Evolutionary conservation across 371 early-diverging fungal species (phyloP).

Genomic region (Apophysomyces ossiformis): DNA sequence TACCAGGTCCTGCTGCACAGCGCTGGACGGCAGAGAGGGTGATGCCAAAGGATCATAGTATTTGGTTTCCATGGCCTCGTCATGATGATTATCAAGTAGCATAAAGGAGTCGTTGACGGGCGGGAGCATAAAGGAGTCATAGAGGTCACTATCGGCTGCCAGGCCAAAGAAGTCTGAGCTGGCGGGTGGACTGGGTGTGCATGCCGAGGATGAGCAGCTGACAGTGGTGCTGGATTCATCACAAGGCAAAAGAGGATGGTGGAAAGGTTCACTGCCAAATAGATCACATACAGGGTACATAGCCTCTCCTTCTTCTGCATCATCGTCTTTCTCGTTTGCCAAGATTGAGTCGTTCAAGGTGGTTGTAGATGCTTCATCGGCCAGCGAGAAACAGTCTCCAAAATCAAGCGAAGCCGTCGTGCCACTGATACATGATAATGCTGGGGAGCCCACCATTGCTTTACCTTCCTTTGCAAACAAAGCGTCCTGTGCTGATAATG

Average conservation of each 20-base stretch:
- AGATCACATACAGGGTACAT: conserved; percentile 17
- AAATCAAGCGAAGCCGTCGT: conserved; percentile 44
- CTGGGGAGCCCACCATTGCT: conserved; percentile 17
- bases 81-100: conserved; percentile 11
- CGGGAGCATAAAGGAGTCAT: conserved; percentile 47
- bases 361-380: conserved; percentile 31
- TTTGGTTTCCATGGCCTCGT: conserved; percentile 14
- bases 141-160: conserved; percentile 23
- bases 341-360: conserved; percentile 6
- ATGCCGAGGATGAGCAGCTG: conserved; percentile 26
- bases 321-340: conserved; percentile 1
- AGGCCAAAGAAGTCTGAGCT: conserved; percentile 27
- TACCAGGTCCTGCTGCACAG: conserved; percentile 29
- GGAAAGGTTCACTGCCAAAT: conserved; percentile 11
- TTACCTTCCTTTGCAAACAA: conserved; percentile 28
- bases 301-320: conserved; percentile 5
- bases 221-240: conserved; percentile 28
- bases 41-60: conserved; percentile 21
- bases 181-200: conserved; percentile 40
- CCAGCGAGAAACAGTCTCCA: conserved; percentile 52
- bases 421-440: conserved; percentile 38
- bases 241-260: conserved; percentile 16
- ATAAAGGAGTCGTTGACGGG: conserved; percentile 29
- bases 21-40: conserved; percentile 32
- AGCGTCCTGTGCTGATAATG: conserved; percentile 48